Evolutionary conservation across 352 stramenopile species (phyloP).

Genomic region (Achlya hypogyna): DNA sequence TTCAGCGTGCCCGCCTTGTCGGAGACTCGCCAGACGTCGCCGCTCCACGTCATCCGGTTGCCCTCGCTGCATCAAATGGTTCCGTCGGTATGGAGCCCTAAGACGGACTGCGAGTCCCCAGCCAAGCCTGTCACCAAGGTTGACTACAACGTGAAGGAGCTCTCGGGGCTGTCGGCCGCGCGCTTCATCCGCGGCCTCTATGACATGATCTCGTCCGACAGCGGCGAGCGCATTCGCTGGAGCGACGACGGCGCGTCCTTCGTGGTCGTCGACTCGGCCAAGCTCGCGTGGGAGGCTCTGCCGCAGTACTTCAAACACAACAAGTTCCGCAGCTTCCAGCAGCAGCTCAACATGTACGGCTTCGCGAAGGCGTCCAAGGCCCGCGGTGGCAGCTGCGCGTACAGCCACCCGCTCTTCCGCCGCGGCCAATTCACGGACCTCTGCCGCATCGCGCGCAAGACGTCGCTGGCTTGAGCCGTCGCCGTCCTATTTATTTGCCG

Average conservation of each 20-base stretch:
- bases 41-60: neutral
- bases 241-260: constrained; percentile 17
- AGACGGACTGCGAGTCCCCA: neutral
- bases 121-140: neutral
- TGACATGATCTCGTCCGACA: constrained; percentile 20
- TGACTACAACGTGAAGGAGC: constrained; percentile 21
- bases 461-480: neutral
- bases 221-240: constrained; percentile 16
- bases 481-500: constrained; percentile 4
- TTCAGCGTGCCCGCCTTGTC: constrained; percentile 15
- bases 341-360: constrained; percentile 22
- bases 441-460: constrained; percentile 20
- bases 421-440: constrained; percentile 15
- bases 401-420: constrained; percentile 19
- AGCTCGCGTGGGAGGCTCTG: constrained; percentile 15
- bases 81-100: neutral
- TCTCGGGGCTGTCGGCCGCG: constrained; percentile 1
- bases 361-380: constrained; percentile 18
- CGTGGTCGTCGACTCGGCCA: constrained; percentile 17
- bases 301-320: constrained; percentile 22
- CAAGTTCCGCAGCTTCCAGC: constrained; percentile 21
- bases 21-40: constrained; percentile 14
- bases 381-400: neutral
- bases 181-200: constrained; percentile 20
- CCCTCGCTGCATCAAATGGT: constrained; percentile 18